A percentile compares a stretch with the other conserved stretches of the same genome.
These are phyloP conservation scores for Hirsutella rhossiliensis DNA, from an alignment of 2,329 filamentous ascomycete genomes.

Conservation along the genomic window DNA sequence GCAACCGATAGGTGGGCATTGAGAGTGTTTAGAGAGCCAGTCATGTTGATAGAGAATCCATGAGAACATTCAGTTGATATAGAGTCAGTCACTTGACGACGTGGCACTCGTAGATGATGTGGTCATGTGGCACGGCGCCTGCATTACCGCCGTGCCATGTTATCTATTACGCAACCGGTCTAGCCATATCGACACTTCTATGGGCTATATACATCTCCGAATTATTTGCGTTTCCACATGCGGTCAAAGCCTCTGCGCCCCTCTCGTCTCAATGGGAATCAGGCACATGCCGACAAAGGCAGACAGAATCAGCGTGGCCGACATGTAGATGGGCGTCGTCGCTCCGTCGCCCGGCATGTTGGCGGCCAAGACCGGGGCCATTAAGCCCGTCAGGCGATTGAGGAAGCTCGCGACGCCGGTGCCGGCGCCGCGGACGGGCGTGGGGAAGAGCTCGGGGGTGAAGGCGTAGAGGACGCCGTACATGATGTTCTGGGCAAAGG, in stretches of 20 bases:
- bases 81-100: too few species aligned
- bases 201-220: too few species aligned
- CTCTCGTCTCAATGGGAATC: slow-evolving; percentile 52
- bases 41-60: too few species aligned
- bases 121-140: too few species aligned
- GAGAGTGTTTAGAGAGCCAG: background rate
- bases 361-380: slow-evolving; percentile 57
- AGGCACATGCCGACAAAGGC: slow-evolving; percentile 48
- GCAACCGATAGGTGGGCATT: slow-evolving; percentile 25
- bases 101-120: too few species aligned
- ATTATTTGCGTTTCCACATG: background rate
- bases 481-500: slow-evolving; percentile 66
- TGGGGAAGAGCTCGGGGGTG: slow-evolving; percentile 66
- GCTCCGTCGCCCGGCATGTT: slow-evolving; percentile 45
- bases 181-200: too few species aligned
- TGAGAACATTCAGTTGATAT: too few species aligned
- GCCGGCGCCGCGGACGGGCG: slow-evolving; percentile 58
- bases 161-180: too few species aligned
- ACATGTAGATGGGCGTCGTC: slow-evolving; percentile 44
- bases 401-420: slow-evolving; percentile 61
- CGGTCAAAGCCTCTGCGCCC: slow-evolving; percentile 39
- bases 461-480: slow-evolving; percentile 68
- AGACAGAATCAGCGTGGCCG: slow-evolving; percentile 41
- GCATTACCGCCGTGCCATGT: too few species aligned
- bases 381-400: slow-evolving; percentile 54